A percentile compares a stretch with the other conserved stretches of the same genome.
These are phyloP conservation scores for Aspergillus neotritici DNA, from an alignment of 2,329 filamentous ascomycete species.

Conservation along the genomic window DNA sequence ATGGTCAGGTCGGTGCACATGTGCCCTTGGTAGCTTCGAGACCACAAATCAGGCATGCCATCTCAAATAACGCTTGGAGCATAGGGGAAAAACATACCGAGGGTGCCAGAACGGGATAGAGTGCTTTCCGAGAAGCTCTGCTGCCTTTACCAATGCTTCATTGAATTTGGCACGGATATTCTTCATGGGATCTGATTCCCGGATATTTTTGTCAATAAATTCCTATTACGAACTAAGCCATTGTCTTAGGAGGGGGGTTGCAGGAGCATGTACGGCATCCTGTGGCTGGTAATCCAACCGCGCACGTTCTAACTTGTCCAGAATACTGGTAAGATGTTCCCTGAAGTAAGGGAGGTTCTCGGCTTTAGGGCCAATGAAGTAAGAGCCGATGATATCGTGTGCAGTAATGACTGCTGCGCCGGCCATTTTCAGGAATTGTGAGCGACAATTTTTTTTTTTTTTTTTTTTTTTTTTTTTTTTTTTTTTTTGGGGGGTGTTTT, in stretches of 20 bases:
- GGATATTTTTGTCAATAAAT: slow-evolving; percentile 6
- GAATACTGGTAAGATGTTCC: slow-evolving; percentile 36
- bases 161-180: slow-evolving; percentile 30
- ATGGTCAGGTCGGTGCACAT: slow-evolving; percentile 44
- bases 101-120: slow-evolving; percentile 44
- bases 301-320: slow-evolving; percentile 33
- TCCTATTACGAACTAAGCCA: no score
- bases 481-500: no score
- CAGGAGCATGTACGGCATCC: neutral
- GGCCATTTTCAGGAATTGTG: no score
- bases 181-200: slow-evolving; percentile 2
- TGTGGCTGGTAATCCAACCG: slow-evolving; percentile 12
- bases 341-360: slow-evolving; percentile 39
- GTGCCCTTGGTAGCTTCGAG: slow-evolving; percentile 31
- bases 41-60: no score
- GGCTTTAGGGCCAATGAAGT: slow-evolving; percentile 39
- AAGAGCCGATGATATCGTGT: slow-evolving; percentile 30
- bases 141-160: slow-evolving; percentile 32
- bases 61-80: no score
- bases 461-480: no score
- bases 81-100: slow-evolving; percentile 33
- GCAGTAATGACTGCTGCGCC: no score
- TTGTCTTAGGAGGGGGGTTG: no score
- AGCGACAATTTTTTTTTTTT: no score
- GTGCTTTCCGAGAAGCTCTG: slow-evolving; percentile 37